A percentile compares a stretch with the other conserved stretches of the same genome.
These are phyloP conservation scores for Lignosus rhinocerotis DNA, from an alignment of 1,284 basidiomycete genomes.

Conservation along the genomic window DNA sequence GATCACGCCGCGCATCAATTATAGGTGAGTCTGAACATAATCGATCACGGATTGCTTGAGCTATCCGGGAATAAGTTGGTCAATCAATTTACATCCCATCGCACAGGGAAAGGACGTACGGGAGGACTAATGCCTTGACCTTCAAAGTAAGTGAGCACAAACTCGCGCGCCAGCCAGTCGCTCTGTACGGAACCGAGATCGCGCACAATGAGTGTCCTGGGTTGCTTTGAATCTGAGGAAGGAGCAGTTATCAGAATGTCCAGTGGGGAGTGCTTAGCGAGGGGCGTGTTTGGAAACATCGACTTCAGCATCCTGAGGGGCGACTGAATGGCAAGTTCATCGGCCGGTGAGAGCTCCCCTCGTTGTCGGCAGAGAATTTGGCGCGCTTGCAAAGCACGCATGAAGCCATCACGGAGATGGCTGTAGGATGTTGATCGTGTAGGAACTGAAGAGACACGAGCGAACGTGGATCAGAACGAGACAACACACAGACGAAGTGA, in stretches of 20 bases:
- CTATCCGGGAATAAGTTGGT: slow-evolving; percentile 14
- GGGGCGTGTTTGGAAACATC: slow-evolving; percentile 69
- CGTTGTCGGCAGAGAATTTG: slow-evolving; percentile 55
- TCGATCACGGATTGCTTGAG: slow-evolving; percentile 32
- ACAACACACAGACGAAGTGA: not conserved
- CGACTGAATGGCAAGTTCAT: slow-evolving; percentile 54
- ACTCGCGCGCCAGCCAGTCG: slow-evolving; percentile 73
- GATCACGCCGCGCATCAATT: not conserved
- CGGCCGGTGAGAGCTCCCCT: slow-evolving; percentile 55
- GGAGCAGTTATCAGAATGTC: slow-evolving; percentile 67
- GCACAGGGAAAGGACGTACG: slow-evolving; percentile 44
- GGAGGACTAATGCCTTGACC: slow-evolving; percentile 69
- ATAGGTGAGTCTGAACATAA: slow-evolving; percentile 22
- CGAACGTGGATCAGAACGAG: not conserved
- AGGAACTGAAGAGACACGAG: slow-evolving; percentile 56
- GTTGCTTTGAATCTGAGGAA: slow-evolving; percentile 42
- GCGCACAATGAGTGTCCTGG: slow-evolving; percentile 63
- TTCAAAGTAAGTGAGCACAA: slow-evolving; percentile 74
- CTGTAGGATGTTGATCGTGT: slow-evolving; percentile 79
- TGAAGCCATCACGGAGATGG: slow-evolving; percentile 85
- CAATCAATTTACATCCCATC: not conserved
- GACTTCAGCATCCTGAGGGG: slow-evolving; percentile 74
- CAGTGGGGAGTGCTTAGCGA: slow-evolving; percentile 64
- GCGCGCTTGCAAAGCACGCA: slow-evolving; percentile 72
- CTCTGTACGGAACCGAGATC: slow-evolving; percentile 71